Evolutionary conservation across 2,329 filamentous ascomycete genomes (phyloP).

Genomic region (Xylariaceae sp.): DNA sequence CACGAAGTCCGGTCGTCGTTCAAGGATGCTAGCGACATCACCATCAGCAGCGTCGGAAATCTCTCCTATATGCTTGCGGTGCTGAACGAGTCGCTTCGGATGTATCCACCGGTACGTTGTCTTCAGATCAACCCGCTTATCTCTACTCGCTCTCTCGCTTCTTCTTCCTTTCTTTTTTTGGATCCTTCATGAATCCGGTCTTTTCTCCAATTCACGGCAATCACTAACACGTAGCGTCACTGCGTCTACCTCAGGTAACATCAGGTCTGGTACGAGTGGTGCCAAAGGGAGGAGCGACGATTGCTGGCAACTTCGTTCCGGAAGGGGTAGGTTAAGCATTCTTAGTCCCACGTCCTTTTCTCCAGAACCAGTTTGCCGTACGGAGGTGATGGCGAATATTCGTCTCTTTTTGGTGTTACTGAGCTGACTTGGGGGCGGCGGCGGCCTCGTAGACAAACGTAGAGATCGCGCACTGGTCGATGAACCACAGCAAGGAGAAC

Average conservation of each 20-base stretch:
- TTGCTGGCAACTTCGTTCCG: slow-evolving; percentile 25
- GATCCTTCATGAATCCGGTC: no score
- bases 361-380: background rate
- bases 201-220: no score
- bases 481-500: slow-evolving; percentile 33
- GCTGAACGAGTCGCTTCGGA: slow-evolving; percentile 38
- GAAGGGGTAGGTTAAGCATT: slow-evolving; percentile 25
- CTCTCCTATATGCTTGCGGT: slow-evolving; percentile 38
- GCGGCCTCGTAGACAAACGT: slow-evolving; percentile 29
- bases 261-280: slow-evolving; percentile 21
- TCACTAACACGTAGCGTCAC: no score
- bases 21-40: slow-evolving; percentile 34
- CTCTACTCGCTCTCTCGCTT: background rate
- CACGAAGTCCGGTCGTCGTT: slow-evolving; percentile 37
- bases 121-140: no score
- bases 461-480: slow-evolving; percentile 34
- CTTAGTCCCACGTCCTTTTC: no score
- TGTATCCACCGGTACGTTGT: slow-evolving; percentile 35
- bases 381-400: slow-evolving; percentile 12
- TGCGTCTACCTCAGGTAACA: no score
- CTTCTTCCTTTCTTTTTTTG: background rate
- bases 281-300: slow-evolving; percentile 18
- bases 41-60: slow-evolving; percentile 28
- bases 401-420: no score
- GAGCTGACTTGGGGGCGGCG: no score